These are phyloP conservation scores for Fragosphaeria purpurea DNA, from an alignment of 2,329 filamentous ascomycete species.

Conservation along the genomic window DNA sequence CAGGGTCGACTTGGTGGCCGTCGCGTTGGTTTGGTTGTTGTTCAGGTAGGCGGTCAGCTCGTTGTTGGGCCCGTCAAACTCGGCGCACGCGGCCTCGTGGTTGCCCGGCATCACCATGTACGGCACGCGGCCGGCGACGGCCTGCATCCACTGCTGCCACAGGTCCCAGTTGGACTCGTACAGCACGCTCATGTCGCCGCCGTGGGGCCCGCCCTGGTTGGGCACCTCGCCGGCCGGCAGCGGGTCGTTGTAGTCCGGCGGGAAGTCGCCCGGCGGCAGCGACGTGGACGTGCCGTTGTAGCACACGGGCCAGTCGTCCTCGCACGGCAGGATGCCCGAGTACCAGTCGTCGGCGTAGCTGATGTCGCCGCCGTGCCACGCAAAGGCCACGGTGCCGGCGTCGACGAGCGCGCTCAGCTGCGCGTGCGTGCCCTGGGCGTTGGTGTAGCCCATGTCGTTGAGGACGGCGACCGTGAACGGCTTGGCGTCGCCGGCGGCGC, in stretches of 20 bases:
- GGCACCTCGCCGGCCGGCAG: constrained; percentile 33
- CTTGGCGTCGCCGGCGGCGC: constrained; percentile 28
- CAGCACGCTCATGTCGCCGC: constrained; percentile 37
- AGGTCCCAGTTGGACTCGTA: constrained; percentile 43
- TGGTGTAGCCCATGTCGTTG: constrained; percentile 46
- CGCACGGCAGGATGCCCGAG: constrained; percentile 37
- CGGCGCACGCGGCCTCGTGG: constrained; percentile 37
- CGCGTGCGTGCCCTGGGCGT: constrained; percentile 36
- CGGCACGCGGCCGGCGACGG: constrained; percentile 31
- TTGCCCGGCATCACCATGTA: constrained; percentile 43
- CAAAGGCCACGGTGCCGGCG: constrained; percentile 33
- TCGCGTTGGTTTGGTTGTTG: constrained; percentile 31
- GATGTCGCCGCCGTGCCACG: constrained; percentile 43
- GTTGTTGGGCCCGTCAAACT: constrained; percentile 36
- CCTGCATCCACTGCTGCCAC: constrained; percentile 39
- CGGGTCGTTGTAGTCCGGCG: constrained; percentile 32
- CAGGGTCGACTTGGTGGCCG: constrained; percentile 24
- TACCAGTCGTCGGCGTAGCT: constrained; percentile 26
- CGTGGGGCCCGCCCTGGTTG: constrained; percentile 34
- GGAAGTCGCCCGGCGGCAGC: constrained; percentile 28
- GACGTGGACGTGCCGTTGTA: constrained; percentile 36
- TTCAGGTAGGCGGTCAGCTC: constrained; percentile 36
- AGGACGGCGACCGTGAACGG: constrained; percentile 36
- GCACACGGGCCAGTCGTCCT: constrained; percentile 36
- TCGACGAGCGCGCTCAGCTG: constrained; percentile 29